These are phyloP conservation scores for Candida ponderosae DNA, from an alignment of 805 yeast species.

Conservation along the genomic window DNA sequence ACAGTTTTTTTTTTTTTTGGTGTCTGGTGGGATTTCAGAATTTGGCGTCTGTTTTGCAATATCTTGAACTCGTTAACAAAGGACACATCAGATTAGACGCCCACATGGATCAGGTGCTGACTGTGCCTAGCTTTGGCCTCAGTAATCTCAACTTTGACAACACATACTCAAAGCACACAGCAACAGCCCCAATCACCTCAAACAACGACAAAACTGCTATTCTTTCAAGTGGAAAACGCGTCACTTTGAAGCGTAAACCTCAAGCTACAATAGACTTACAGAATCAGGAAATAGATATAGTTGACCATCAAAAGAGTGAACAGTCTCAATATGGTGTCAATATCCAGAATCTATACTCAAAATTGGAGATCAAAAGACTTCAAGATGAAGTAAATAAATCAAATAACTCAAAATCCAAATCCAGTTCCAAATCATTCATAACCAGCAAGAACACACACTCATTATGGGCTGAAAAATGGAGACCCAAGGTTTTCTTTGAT, in stretches of 20 bases:
- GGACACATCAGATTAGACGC: too few relatives aligned
- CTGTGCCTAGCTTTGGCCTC: too few relatives aligned
- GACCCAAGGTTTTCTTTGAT: conserved; percentile 58
- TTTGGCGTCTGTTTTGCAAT: too few relatives aligned
- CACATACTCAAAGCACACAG: too few relatives aligned
- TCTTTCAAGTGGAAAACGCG: conserved; percentile 13
- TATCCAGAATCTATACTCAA: conserved; percentile 26
- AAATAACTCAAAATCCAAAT: not conserved
- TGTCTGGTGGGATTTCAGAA: too few relatives aligned
- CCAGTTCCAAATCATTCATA: not conserved
- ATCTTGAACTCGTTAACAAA: too few relatives aligned
- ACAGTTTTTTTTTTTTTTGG: too few relatives aligned
- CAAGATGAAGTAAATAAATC: conserved; percentile 3
- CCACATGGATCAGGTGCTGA: too few relatives aligned
- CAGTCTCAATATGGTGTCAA: conserved; percentile 30
- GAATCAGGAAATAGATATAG: not conserved
- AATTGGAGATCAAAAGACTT: conserved; percentile 19
- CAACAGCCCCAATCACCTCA: too few relatives aligned
- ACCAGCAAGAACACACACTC: conserved; percentile 1
- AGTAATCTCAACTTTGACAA: too few relatives aligned
- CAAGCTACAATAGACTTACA: not conserved
- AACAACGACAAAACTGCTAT: conserved; percentile 7
- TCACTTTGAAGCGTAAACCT: conserved; percentile 4
- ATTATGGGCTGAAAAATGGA: conserved; percentile 58
- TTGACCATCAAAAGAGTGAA: conserved; percentile 5